Evolutionary conservation across 176 grass and related monocot species (phyloP).

Genomic region (Ensete glaucum): DNA sequence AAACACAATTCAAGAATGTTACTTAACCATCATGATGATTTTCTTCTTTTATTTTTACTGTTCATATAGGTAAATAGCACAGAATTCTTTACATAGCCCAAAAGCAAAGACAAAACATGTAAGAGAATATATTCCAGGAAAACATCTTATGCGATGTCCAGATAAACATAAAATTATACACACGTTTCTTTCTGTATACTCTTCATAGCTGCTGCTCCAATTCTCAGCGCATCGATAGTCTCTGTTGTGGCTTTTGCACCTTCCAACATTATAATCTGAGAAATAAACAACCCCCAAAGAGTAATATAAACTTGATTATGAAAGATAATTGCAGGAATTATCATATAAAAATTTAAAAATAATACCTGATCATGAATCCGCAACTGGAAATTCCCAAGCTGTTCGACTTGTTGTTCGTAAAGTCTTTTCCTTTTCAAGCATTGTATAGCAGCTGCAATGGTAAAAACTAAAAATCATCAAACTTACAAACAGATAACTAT

Average conservation of each 20-base stretch:
- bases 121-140: neutral
- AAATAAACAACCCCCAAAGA: conserved; percentile 9
- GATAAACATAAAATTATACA: neutral
- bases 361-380: conserved; percentile 96
- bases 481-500: no score
- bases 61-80: no score
- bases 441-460: conserved; percentile 73
- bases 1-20: neutral
- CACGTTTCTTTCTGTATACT: conserved; percentile 25
- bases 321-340: neutral
- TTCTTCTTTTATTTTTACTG: neutral
- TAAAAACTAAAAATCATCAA: neutral
- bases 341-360: neutral
- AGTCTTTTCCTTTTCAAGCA: conserved; percentile 95
- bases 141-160: conserved; percentile 6
- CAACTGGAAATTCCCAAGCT: conserved; percentile 96
- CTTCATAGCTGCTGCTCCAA: conserved; percentile 26
- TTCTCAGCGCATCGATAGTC: conserved; percentile 24
- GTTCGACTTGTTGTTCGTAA: conserved; percentile 96
- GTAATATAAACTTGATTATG: neutral
- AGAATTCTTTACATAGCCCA: no score
- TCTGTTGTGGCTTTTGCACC: conserved; percentile 25
- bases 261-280: conserved; percentile 30
- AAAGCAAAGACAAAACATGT: no score
- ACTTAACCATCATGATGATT: conserved; percentile 3